These are phyloP conservation scores for Alternaria gansuensis DNA, from an alignment of 2,329 filamentous ascomycete genomes.

Conservation along the genomic window DNA sequence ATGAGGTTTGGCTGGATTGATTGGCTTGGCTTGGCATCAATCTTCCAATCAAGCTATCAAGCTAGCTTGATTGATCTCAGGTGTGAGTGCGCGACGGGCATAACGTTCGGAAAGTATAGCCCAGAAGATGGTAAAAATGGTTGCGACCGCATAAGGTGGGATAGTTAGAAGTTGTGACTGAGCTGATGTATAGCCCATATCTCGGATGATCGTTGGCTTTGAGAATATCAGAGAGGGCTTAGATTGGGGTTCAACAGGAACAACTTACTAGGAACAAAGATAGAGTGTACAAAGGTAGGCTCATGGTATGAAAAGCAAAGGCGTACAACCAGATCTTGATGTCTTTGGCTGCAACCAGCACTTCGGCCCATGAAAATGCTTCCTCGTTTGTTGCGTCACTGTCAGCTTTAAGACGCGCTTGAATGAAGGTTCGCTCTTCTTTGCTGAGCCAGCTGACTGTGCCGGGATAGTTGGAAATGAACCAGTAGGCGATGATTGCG, in stretches of 20 bases:
- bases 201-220: constrained; percentile 64
- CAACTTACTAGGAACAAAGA: constrained; percentile 52
- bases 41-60: too few species aligned
- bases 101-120: constrained; percentile 48
- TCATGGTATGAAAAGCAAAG: constrained; percentile 75
- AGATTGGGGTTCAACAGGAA: not conserved
- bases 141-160: constrained; percentile 55
- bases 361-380: constrained; percentile 72
- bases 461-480: constrained; percentile 72
- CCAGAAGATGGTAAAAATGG: constrained; percentile 49
- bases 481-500: constrained; percentile 57
- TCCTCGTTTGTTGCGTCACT: constrained; percentile 75
- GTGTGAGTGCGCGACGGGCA: constrained; percentile 42
- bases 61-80: too few species aligned
- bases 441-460: constrained; percentile 67
- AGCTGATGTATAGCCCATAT: constrained; percentile 55
- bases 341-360: constrained; percentile 66
- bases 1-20: too few species aligned
- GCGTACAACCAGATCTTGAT: constrained; percentile 66
- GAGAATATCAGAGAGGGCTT: not conserved
- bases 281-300: constrained; percentile 58
- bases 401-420: constrained; percentile 70
- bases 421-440: constrained; percentile 64
- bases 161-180: constrained; percentile 59
- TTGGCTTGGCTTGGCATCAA: too few species aligned